Evolutionary conservation across 2,329 filamentous ascomycete species (phyloP).

Genomic region (Fusarium torreyae): DNA sequence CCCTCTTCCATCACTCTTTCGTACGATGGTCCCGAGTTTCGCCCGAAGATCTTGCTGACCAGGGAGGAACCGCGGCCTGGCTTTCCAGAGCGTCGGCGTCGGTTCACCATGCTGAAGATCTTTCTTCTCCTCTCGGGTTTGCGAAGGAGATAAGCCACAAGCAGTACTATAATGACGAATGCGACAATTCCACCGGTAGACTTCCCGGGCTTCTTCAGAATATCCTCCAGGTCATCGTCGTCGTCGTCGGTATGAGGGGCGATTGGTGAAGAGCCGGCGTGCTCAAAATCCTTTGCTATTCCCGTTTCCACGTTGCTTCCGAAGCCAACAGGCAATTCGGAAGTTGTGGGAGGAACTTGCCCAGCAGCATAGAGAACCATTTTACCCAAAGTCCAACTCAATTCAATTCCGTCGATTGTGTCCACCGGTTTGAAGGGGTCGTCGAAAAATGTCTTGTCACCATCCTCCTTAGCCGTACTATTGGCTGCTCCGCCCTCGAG

Average conservation of each 20-base stretch:
- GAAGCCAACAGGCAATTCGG: slow-evolving; percentile 85
- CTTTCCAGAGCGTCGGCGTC: slow-evolving; percentile 54
- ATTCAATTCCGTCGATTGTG: slow-evolving; percentile 90
- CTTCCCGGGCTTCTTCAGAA: slow-evolving; percentile 78
- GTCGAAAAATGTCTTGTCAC: slow-evolving; percentile 80
- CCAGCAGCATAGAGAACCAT: slow-evolving; percentile 96
- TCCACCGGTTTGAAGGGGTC: slow-evolving; percentile 94
- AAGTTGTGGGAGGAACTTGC: slow-evolving; percentile 78
- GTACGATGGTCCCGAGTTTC: slow-evolving; percentile 70
- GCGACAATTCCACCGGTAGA: slow-evolving; percentile 82
- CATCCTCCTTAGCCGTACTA: slow-evolving; percentile 81
- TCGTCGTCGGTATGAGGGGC: slow-evolving; percentile 60
- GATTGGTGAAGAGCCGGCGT: slow-evolving; percentile 73
- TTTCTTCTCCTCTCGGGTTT: slow-evolving; percentile 79
- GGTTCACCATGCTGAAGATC: slow-evolving; percentile 50
- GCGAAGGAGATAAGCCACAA: slow-evolving; percentile 81
- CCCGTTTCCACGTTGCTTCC: slow-evolving; percentile 82
- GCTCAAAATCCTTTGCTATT: slow-evolving; percentile 85
- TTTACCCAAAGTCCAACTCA: slow-evolving; percentile 97
- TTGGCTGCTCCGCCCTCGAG: slow-evolving; percentile 75
- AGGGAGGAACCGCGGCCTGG: slow-evolving; percentile 66
- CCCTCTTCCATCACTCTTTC: slow-evolving; percentile 91
- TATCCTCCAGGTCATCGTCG: slow-evolving; percentile 70
- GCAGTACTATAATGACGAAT: slow-evolving; percentile 80
- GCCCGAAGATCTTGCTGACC: slow-evolving; percentile 77